These are phyloP conservation scores for Chrysoporthe puriensis DNA, from an alignment of 2,329 filamentous ascomycete genomes.

Conservation along the genomic window DNA sequence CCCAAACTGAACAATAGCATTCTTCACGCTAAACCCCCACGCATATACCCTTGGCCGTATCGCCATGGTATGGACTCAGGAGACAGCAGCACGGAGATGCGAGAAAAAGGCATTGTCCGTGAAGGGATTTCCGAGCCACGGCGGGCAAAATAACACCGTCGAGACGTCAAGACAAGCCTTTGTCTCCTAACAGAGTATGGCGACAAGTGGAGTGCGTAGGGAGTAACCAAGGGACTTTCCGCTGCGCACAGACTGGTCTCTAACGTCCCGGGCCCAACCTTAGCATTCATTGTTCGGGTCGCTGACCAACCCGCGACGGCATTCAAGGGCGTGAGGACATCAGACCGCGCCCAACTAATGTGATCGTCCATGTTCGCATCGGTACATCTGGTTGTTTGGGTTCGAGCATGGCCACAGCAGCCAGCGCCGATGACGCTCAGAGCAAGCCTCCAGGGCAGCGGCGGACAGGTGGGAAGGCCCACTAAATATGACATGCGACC, in stretches of 20 bases:
- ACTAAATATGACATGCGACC: constrained; percentile 1
- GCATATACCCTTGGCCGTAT: neutral
- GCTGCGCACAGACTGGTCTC: constrained; percentile 38
- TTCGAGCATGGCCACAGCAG: neutral
- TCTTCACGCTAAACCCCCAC: constrained; percentile 5
- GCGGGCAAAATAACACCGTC: constrained; percentile 15
- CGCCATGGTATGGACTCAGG: neutral
- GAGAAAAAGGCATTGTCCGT: neutral
- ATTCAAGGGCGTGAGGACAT: constrained; percentile 5
- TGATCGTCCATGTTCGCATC: neutral
- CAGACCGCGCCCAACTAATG: neutral
- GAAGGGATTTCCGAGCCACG: neutral
- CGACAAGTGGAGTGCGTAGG: constrained; percentile 28
- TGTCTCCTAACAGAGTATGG: constrained; percentile 37
- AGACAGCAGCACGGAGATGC: neutral
- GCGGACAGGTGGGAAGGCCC: neutral
- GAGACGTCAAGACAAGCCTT: constrained; percentile 33
- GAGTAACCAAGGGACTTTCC: constrained; percentile 25
- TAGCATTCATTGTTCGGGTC: constrained; percentile 15
- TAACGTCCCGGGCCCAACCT: constrained; percentile 26
- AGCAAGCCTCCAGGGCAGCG: neutral
- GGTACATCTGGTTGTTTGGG: neutral
- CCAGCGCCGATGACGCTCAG: neutral
- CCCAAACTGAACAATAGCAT: neutral
- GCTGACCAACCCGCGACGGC: constrained; percentile 21